These are phyloP conservation scores for Conoideocrella luteorostrata DNA, from an alignment of 2,329 filamentous ascomycete genomes.

Conservation along the genomic window DNA sequence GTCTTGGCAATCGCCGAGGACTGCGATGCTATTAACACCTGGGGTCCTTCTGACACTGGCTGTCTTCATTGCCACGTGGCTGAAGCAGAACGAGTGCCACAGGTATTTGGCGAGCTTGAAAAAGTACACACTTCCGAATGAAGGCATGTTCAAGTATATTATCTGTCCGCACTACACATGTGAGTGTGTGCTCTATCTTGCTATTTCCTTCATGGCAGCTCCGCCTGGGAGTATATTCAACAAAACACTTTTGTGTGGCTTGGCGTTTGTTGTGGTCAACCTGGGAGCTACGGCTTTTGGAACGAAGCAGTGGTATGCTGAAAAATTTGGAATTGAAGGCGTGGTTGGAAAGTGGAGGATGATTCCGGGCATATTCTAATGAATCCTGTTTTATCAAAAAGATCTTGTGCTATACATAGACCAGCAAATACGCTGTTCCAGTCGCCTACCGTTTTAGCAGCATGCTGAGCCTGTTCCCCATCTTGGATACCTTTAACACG, in stretches of 20 bases:
- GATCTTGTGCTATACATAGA: too few species aligned
- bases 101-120: slow-evolving; percentile 61
- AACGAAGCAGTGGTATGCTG: slow-evolving; percentile 72
- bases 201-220: slow-evolving; percentile 68
- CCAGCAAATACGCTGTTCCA: too few species aligned
- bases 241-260: slow-evolving; percentile 61
- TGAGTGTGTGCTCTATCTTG: slow-evolving; percentile 77
- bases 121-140: slow-evolving; percentile 76
- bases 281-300: slow-evolving; percentile 73
- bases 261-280: slow-evolving; percentile 71
- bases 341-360: slow-evolving; percentile 65
- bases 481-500: slow-evolving; percentile 72
- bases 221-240: slow-evolving; percentile 62
- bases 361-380: slow-evolving; percentile 62
- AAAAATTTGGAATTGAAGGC: slow-evolving; percentile 63
- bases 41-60: slow-evolving; percentile 41
- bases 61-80: slow-evolving; percentile 63
- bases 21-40: slow-evolving; percentile 15
- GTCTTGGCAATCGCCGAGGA: slow-evolving; percentile 22
- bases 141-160: slow-evolving; percentile 64
- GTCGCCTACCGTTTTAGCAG: slow-evolving; percentile 28
- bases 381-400: too few species aligned
- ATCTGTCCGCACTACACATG: slow-evolving; percentile 88
- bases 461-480: slow-evolving; percentile 60
- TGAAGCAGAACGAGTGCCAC: slow-evolving; percentile 70